Evolutionary conservation across 306 rosid species (phyloP).

Genomic region (Castanea sativa): DNA sequence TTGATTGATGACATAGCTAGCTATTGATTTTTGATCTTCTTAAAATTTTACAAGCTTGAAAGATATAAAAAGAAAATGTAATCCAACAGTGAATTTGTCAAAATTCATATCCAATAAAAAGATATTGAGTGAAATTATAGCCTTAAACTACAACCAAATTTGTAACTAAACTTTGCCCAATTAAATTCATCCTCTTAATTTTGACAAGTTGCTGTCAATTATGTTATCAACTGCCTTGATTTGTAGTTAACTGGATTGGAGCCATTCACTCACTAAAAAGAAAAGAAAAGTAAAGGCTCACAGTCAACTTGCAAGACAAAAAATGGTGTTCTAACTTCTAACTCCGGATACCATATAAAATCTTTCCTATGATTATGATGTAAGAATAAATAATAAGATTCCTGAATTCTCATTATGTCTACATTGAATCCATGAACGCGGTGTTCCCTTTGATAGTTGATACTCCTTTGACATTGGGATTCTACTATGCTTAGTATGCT

Average conservation of each 20-base stretch:
- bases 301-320: conserved; percentile 23
- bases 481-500: background rate
- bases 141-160: too few relatives aligned
- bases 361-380: background rate
- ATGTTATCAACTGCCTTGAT: too few relatives aligned
- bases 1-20: too few relatives aligned
- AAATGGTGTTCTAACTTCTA: background rate
- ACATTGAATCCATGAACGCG: conserved; percentile 35
- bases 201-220: too few relatives aligned
- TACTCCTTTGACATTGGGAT: conserved; percentile 15
- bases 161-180: too few relatives aligned
- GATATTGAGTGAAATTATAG: too few relatives aligned
- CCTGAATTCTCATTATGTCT: conserved; percentile 32
- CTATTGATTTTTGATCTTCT: too few relatives aligned
- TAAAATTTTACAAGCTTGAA: too few relatives aligned
- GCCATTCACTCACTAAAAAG: background rate
- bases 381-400: conserved; percentile 20
- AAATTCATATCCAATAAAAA: too few relatives aligned
- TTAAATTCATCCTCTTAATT: too few relatives aligned
- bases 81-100: accelerated
- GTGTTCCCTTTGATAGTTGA: conserved; percentile 39
- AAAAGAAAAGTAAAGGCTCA: background rate
- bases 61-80: too few relatives aligned
- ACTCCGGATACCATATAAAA: background rate
- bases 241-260: too few relatives aligned